Evolutionary conservation across 148 eudicot species (phyloP).

Genomic region (Bassia scoparia): DNA sequence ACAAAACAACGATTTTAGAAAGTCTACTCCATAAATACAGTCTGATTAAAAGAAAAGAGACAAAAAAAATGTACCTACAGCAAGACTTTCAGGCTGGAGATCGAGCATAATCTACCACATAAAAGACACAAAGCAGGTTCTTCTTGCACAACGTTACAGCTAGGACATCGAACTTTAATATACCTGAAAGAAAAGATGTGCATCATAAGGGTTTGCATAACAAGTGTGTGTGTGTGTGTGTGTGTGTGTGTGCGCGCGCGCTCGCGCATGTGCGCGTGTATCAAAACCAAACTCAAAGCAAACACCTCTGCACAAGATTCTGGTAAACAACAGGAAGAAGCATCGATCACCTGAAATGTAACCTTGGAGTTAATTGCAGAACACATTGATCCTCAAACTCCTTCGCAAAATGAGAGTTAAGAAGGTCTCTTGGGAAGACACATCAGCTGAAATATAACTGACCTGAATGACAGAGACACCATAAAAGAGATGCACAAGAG

Average conservation of each 20-base stretch:
- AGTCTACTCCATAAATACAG: neutral
- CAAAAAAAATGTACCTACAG: conserved; percentile 93
- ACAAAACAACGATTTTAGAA: conserved; percentile 21
- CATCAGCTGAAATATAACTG: conserved; percentile 13
- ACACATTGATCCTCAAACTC: conserved; percentile 36
- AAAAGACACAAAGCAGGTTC: conserved; percentile 87
- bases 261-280: too few species aligned
- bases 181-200: conserved; percentile 76
- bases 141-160: conserved; percentile 48
- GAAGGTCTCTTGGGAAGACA: too few species aligned
- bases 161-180: conserved; percentile 66
- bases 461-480: conserved; percentile 71
- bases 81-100: conserved; percentile 80
- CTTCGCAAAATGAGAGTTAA: conserved; percentile 50
- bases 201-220: too few species aligned
- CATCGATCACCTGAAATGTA: conserved; percentile 83
- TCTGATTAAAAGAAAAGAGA: neutral
- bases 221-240: too few species aligned
- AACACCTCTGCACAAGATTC: conserved; percentile 85
- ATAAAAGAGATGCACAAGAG: conserved; percentile 79
- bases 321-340: conserved; percentile 74
- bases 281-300: neutral
- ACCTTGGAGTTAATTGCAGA: conserved; percentile 55
- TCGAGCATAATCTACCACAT: conserved; percentile 86
- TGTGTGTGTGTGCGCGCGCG: too few species aligned